Conservation (phyloP, 2,329 filamentous ascomycete genomes). For the Zymoseptoria pseudotritici region DNA sequence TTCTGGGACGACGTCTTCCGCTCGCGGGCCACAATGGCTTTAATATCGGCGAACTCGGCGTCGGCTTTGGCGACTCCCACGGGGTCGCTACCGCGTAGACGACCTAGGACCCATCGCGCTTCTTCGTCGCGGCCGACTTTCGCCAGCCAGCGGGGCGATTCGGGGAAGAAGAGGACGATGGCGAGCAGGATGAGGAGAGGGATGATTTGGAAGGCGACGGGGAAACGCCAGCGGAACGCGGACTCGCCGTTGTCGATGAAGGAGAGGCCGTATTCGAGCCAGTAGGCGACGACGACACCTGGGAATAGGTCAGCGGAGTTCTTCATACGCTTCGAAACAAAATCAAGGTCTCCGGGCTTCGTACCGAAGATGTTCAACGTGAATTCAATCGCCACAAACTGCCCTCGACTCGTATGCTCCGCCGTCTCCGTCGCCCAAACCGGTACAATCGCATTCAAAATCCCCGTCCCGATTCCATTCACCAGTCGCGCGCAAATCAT, state of each 20-base stretch:
- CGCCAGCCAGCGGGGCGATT: conserved; percentile 58
- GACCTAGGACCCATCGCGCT: conserved; percentile 55
- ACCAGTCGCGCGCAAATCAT: conserved; percentile 41
- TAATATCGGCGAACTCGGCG: conserved; percentile 61
- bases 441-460: conserved; percentile 62
- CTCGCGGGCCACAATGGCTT: conserved; percentile 56
- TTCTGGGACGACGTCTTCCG: conserved; percentile 26
- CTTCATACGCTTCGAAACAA: too few relatives aligned
- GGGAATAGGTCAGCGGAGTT: not conserved
- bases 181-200: conserved; percentile 39
- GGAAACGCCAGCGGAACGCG: conserved; percentile 40
- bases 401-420: conserved; percentile 59
- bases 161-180: conserved; percentile 60
- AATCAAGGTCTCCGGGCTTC: too few relatives aligned
- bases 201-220: conserved; percentile 62
- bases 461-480: conserved; percentile 54
- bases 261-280: conserved; percentile 31
- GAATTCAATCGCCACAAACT: conserved; percentile 46
- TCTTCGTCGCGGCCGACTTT: conserved; percentile 61
- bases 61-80: conserved; percentile 43
- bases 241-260: conserved; percentile 18
- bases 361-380: conserved; percentile 58
- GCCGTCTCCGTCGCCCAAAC: conserved; percentile 66
- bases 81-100: conserved; percentile 50
- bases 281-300: conserved; percentile 45